Evolutionary conservation across 352 stramenopile species (phyloP).

Genomic region (Pythium rishiriense): DNA sequence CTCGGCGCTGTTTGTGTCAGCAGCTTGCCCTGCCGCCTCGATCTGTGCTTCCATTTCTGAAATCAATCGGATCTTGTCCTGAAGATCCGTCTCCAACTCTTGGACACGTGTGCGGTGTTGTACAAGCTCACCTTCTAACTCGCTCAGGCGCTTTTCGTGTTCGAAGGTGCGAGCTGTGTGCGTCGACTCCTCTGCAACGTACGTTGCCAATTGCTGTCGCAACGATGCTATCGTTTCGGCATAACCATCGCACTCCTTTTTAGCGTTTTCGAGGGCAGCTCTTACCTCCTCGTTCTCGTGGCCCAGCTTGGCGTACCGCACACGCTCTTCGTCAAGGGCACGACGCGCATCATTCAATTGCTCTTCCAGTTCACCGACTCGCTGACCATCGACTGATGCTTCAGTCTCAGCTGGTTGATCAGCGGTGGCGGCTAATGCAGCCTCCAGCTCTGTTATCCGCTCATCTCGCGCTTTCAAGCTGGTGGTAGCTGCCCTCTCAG

Average conservation of each 20-base stretch:
- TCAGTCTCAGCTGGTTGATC: background rate
- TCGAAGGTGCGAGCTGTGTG: background rate
- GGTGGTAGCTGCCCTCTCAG: too few relatives aligned
- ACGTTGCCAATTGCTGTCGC: background rate
- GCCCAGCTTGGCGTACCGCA: background rate
- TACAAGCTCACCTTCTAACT: background rate
- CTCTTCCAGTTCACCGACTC: background rate
- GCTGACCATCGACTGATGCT: background rate
- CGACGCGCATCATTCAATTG: background rate
- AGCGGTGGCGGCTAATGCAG: background rate
- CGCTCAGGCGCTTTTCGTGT: background rate
- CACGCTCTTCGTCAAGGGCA: background rate
- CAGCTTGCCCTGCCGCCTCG: background rate
- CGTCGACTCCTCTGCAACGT: background rate
- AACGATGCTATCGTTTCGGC: background rate
- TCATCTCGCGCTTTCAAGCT: background rate
- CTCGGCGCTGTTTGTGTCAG: background rate
- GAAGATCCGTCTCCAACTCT: constrained; percentile 1
- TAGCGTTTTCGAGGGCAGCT: background rate
- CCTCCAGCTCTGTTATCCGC: constrained; percentile 7
- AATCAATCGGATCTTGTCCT: background rate
- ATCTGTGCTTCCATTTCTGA: background rate
- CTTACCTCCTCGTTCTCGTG: background rate
- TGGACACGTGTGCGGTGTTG: background rate
- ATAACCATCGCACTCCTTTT: background rate